Percentiles rank a stretch among this genome's conserved stretches.
These are phyloP conservation scores for Streptanthus diversifolius DNA, from an alignment of 345 rosid genomes.

Conservation along the genomic window DNA sequence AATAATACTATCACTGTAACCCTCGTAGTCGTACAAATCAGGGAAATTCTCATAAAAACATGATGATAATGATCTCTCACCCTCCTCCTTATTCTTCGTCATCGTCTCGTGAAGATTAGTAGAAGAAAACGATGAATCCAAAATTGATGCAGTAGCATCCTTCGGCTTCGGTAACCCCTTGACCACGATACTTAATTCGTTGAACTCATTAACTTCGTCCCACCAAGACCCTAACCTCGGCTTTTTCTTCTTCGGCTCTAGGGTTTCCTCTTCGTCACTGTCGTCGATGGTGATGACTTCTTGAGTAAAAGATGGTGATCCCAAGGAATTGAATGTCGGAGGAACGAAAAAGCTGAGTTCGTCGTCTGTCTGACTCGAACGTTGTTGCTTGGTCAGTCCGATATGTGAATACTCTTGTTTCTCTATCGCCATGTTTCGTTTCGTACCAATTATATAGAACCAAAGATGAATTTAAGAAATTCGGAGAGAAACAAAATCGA, in stretches of 20 bases:
- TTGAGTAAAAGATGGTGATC: not conserved
- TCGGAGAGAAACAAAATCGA: not conserved
- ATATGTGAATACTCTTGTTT: not conserved
- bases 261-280: not conserved
- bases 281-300: not conserved
- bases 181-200: not conserved
- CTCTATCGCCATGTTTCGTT: constrained; percentile 1
- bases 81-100: not conserved
- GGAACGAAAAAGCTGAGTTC: not conserved
- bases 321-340: not conserved
- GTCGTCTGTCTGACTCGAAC: not conserved
- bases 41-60: not conserved
- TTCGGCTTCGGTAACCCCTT: not conserved
- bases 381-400: not conserved
- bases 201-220: not conserved
- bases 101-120: not conserved
- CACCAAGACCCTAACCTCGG: not conserved
- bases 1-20: not conserved
- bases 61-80: not conserved
- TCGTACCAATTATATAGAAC: not conserved
- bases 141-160: not conserved
- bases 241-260: constrained; percentile 1
- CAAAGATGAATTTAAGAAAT: not conserved
- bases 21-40: not conserved
- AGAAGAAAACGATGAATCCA: not conserved